Evolutionary conservation across 2,329 filamentous ascomycete species (phyloP), one percentile per base, ranked within the genome.

Genomic region (Beauveria varroae): DNA sequence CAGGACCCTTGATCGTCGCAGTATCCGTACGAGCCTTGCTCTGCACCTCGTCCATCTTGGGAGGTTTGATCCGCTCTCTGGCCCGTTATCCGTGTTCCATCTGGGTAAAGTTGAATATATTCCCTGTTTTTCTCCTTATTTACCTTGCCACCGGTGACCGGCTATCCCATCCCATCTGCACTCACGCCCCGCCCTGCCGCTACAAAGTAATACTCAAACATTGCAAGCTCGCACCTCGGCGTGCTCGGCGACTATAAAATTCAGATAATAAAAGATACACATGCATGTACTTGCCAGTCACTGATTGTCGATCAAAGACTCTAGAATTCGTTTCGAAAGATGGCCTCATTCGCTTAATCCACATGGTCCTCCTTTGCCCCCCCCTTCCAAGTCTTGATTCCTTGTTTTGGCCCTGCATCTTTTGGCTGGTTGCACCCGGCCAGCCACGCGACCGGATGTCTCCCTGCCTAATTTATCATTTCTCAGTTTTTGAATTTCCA

Each of bases 241-340:
- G 30, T 34, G 30, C 30, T 34, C 30, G 34, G 34, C 34, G 34
- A 37, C 34, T 37, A 37, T 37, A 5, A 37, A 37, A 5, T 37
- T 16, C 12, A 16, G 16, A 37, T 37, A 2, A 37, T 34, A 37
- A 37, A 37, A 37, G 12, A 6, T 16, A 37, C 34, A 37, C 12
- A 34, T 51, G 47, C 57, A 52, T 37, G 12, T 37, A n/a, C 24
- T 52, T 44, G 34, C 57, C 37, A 22, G 14, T 34, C 37, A 26
- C 57, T 37, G n/a, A 52, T 22, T 37, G 57, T 52, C 57, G 57
- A 59, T 59, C 57, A 52, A 52, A 52, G 22, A 37, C 46, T 51
- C 57, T 59, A 59, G 57, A 59, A 59, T 51, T 37, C 44, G 37
- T 10, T 57, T 44, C n/a, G 18, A 18, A 16, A 52, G 28, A 18